Conservation (phyloP, 768 basidiomycete genomes). For the Gymnopilus dilepis region DNA sequence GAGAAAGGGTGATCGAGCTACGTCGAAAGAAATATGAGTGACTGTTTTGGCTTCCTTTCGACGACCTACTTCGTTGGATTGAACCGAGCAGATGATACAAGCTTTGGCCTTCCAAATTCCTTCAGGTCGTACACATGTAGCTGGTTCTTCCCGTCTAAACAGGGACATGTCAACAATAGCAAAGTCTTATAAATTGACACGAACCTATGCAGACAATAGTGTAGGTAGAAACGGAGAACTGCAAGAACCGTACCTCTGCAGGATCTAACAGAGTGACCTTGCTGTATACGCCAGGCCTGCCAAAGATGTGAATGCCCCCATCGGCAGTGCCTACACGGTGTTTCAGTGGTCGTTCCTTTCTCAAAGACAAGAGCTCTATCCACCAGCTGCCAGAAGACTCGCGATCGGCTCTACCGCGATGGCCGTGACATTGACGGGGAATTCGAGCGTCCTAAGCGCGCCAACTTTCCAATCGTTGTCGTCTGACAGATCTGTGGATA, state of each 20-base stretch:
- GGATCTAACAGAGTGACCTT: conserved; percentile 52
- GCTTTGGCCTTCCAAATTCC: conserved; percentile 55
- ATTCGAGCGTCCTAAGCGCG: conserved; percentile 51
- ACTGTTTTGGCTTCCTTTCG: conserved; percentile 1
- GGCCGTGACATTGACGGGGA: conserved; percentile 54
- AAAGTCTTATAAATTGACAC: conserved; percentile 13
- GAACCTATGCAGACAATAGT: conserved; percentile 69
- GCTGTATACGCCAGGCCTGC: conserved; percentile 66
- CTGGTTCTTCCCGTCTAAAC: conserved; percentile 54
- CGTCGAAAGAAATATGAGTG: conserved; percentile 5
- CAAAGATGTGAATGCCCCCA: conserved; percentile 72
- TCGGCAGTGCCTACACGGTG: conserved; percentile 56
- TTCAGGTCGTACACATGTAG: conserved; percentile 69
- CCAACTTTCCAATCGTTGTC: conserved; percentile 61
- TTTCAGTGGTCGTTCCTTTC: conserved; percentile 8
- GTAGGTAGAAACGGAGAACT: conserved; percentile 59
- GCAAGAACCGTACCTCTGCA: conserved; percentile 59
- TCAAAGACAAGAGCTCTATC: conserved; percentile 13
- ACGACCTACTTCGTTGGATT: conserved; percentile 50
- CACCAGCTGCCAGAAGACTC: conserved; percentile 67
- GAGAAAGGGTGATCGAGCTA: conserved; percentile 67
- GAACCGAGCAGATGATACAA: conserved; percentile 53
- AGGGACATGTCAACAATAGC: background rate
- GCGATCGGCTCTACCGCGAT: conserved; percentile 65
- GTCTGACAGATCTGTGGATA: conserved; percentile 63